Percentiles rank a stretch among this genome's conserved stretches.
These are phyloP conservation scores for Rehmannia glutinosa DNA, from an alignment of 257 asterid genomes.

Conservation along the genomic window DNA sequence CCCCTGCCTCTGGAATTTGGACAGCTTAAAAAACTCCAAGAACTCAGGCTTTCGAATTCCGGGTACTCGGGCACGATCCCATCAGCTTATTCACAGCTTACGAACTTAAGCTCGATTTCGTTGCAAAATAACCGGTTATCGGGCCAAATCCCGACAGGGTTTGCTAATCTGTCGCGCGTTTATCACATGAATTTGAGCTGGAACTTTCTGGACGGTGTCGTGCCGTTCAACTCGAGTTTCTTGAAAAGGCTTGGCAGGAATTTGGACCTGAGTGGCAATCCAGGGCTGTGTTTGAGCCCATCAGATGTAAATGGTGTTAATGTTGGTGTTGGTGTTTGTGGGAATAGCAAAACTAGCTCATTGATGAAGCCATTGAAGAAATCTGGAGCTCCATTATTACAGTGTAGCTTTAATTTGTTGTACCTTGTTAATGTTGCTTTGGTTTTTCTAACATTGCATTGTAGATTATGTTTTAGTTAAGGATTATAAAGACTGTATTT, in stretches of 20 bases:
- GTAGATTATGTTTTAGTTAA: background rate
- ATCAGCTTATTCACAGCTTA: slow-evolving; percentile 40
- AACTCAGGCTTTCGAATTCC: slow-evolving; percentile 67
- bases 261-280: slow-evolving; percentile 76
- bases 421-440: slow-evolving; percentile 5
- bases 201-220: slow-evolving; percentile 59
- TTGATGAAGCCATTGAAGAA: slow-evolving; percentile 34
- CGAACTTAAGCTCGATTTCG: slow-evolving; percentile 60
- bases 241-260: slow-evolving; percentile 68
- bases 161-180: slow-evolving; percentile 44
- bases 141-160: slow-evolving; percentile 58
- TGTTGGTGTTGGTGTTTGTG: slow-evolving; percentile 49
- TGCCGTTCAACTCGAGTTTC: slow-evolving; percentile 70
- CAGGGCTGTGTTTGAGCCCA: slow-evolving; percentile 62
- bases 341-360: slow-evolving; percentile 36
- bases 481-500: too few relatives aligned
- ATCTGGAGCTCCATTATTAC: slow-evolving; percentile 35
- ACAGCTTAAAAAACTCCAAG: slow-evolving; percentile 59
- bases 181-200: slow-evolving; percentile 83
- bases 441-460: slow-evolving; percentile 23
- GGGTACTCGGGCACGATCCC: slow-evolving; percentile 79
- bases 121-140: slow-evolving; percentile 61
- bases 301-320: slow-evolving; percentile 24
- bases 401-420: slow-evolving; percentile 1
- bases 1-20: slow-evolving; percentile 49